These are phyloP conservation scores for Lagenidium sp. DNA, from an alignment of 352 stramenopile species.

Conservation along the genomic window DNA sequence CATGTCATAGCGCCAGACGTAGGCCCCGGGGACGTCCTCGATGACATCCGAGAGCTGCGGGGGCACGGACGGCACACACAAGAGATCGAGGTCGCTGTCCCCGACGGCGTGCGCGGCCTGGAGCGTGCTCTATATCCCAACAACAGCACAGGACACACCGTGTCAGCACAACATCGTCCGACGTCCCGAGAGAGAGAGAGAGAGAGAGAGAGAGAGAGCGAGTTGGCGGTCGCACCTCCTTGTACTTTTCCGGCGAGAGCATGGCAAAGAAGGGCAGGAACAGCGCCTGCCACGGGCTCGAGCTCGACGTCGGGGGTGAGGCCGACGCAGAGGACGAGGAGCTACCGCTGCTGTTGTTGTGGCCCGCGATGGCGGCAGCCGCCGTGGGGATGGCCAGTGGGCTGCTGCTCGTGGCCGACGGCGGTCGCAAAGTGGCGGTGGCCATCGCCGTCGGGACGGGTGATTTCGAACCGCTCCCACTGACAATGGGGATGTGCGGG, in stretches of 20 bases:
- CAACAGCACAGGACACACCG: too few species aligned
- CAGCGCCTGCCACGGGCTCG: slow-evolving; percentile 36
- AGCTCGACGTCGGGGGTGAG: neutral
- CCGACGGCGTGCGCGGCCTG: too few species aligned
- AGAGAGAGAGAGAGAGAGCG: neutral
- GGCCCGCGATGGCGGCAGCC: too few species aligned
- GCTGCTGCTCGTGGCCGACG: too few species aligned
- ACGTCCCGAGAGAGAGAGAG: slow-evolving; percentile 11
- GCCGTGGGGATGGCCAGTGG: too few species aligned
- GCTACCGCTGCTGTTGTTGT: too few species aligned
- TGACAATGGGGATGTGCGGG: too few species aligned
- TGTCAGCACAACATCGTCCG: slow-evolving; percentile 26
- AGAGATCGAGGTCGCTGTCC: too few species aligned
- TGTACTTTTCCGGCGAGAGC: slow-evolving; percentile 43
- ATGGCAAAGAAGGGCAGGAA: slow-evolving; percentile 50
- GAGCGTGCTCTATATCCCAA: too few species aligned
- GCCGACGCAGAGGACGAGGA: neutral
- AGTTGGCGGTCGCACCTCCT: slow-evolving; percentile 18
- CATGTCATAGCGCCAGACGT: slow-evolving; percentile 64
- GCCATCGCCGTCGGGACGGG: too few species aligned
- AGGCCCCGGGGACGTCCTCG: slow-evolving; percentile 11
- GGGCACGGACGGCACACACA: slow-evolving; percentile 35
- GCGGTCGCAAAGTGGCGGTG: too few species aligned
- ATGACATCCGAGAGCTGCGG: slow-evolving; percentile 46
- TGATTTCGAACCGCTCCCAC: too few species aligned